Evolutionary conservation across 2,329 filamentous ascomycete genomes (phyloP).

Genomic region (Alternaria postmessia): DNA sequence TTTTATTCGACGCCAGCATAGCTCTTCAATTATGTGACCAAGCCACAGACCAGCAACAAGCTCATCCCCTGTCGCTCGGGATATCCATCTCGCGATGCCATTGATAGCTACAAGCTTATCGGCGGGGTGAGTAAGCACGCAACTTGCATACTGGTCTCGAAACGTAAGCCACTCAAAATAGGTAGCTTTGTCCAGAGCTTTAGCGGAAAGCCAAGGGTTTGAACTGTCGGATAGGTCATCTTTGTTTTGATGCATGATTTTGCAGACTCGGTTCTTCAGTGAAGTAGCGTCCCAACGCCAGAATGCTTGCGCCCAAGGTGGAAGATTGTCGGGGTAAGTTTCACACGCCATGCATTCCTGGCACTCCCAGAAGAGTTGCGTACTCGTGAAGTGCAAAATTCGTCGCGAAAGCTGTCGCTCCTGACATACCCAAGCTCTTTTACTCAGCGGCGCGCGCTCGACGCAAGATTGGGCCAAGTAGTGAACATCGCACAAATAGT

Average conservation of each 20-base stretch:
- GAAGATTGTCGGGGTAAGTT: not conserved
- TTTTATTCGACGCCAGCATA: too few relatives aligned
- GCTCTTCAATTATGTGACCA: too few relatives aligned
- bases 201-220: too few relatives aligned
- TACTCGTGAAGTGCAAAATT: not conserved
- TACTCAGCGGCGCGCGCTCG: not conserved
- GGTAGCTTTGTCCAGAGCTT: too few relatives aligned
- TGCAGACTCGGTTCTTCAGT: not conserved
- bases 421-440: not conserved
- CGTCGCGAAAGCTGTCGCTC: too few relatives aligned
- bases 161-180: not conserved
- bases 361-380: not conserved
- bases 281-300: not conserved
- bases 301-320: not conserved
- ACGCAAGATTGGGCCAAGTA: not conserved
- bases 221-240: too few relatives aligned
- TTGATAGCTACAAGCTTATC: slow-evolving; percentile 1
- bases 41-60: not conserved
- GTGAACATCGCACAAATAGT: not conserved
- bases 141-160: not conserved
- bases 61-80: not conserved
- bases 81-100: not conserved
- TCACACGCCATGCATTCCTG: not conserved
- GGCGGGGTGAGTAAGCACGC: not conserved
- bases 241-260: not conserved